Evolutionary conservation across 2,329 filamentous ascomycete genomes (phyloP), one percentile per base, ranked within the genome.

Genomic region (Tolypocladium sp.): DNA sequence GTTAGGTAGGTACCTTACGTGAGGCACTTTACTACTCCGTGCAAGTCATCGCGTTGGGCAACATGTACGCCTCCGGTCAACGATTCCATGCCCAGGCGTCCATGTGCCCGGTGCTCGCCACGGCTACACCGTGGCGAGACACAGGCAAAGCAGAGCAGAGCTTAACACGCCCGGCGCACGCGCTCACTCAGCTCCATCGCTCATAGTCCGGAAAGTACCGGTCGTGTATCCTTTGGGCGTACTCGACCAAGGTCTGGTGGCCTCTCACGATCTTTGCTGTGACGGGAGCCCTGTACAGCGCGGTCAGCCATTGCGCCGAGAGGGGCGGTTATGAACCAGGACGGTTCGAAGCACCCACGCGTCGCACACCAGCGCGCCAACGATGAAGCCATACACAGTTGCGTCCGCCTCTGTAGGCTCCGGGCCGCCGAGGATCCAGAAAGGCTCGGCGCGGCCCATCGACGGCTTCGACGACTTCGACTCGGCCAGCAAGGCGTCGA

Each of bases 121-220:
- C 25, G 25, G 4, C 1, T 20, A 49, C 6, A 6, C 25, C n/a
- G 1, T 6, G 15, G 22, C 4, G 7, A 49, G 17, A 51, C 27
- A 33, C 17, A 4, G 8, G 27, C 1, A 6, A 27, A 27, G 10
- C 1, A 20, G 25, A 30, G 5, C 3, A 30, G 46, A 49, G 46
- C 37, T 22, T 9, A 10, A 42, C 20, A 2, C 13, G 9, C 52
- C 7, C 40, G 27, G 25, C 40, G 25, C 17, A 44, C 15, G 2
- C 3, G 8, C 22, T 37, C 51, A 42, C 15, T 67, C 58, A 51
- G 46, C 17, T 51, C 71, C 76, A 75, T 37, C 66, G 66, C 60
- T 78, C 72, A 64, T 86, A 86, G 41, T 87, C 83, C 0, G 80
- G 75, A 63, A 88, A 87, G 64, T 82, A 85, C 5, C 62, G 60